Percentiles rank a stretch among this genome's conserved stretches.
Conservation (phyloP, 106 monocot species). For the Amphibolis antarctica region DNA sequence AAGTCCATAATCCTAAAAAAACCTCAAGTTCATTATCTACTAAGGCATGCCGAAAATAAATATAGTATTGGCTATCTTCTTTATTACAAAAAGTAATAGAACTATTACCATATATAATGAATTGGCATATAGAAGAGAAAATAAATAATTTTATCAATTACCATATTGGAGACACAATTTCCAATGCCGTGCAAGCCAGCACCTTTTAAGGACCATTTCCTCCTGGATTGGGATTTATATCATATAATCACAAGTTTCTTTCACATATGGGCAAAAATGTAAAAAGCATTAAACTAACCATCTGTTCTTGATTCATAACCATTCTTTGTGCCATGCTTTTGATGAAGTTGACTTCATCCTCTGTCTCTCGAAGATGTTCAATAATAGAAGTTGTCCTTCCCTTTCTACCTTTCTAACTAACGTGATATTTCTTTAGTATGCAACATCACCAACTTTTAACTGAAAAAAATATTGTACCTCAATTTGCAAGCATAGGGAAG, state of each 20-base stretch:
- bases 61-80: too few species aligned
- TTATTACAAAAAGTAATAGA: too few species aligned
- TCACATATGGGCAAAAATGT: neutral
- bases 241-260: neutral
- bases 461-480: neutral
- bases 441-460: neutral
- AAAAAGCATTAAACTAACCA: conserved; percentile 21
- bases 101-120: too few species aligned
- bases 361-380: conserved; percentile 32
- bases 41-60: too few species aligned
- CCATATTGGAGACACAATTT: conserved; percentile 61
- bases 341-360: conserved; percentile 40
- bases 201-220: conserved; percentile 77
- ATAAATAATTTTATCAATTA: conserved; percentile 11
- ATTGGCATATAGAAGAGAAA: too few species aligned
- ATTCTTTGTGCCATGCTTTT: conserved; percentile 36
- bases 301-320: conserved; percentile 56
- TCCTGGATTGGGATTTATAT: conserved; percentile 22
- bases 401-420: conserved; percentile 9
- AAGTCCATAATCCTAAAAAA: too few species aligned
- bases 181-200: conserved; percentile 92
- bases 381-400: conserved; percentile 29
- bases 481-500: neutral
- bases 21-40: too few species aligned
- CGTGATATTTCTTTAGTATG: neutral